Conservation (phyloP, 345 rosid species). For the sweet orange (Citrus sinensis) region DVS_A1.0 CM039168.1:29232001-29232500, state of each 20-base stretch:
- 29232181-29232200: too few relatives aligned
- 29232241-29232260: neutral
- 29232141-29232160: neutral
- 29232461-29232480: slow-evolving; percentile 4
- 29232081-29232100: neutral
- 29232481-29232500: neutral
- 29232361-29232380: slow-evolving; percentile 9
- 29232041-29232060: too few relatives aligned
- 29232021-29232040: too few relatives aligned
- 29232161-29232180: neutral
- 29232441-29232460: neutral
- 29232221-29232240: neutral
- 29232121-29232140: neutral
- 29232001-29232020: too few relatives aligned
- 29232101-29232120: neutral
- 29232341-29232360: neutral
- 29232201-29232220: too few relatives aligned
- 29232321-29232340: neutral
- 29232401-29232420: slow-evolving; percentile 24
- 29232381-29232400: slow-evolving; percentile 16
- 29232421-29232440: neutral
- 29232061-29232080: neutral
- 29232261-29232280: too few relatives aligned
- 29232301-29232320: neutral
- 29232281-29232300: neutral